Evolutionary conservation across 495 filamentous ascomycete genomes (phyloP), one percentile per base, ranked within the genome.

Genomic region (Trichoderma parareesei): DNA sequence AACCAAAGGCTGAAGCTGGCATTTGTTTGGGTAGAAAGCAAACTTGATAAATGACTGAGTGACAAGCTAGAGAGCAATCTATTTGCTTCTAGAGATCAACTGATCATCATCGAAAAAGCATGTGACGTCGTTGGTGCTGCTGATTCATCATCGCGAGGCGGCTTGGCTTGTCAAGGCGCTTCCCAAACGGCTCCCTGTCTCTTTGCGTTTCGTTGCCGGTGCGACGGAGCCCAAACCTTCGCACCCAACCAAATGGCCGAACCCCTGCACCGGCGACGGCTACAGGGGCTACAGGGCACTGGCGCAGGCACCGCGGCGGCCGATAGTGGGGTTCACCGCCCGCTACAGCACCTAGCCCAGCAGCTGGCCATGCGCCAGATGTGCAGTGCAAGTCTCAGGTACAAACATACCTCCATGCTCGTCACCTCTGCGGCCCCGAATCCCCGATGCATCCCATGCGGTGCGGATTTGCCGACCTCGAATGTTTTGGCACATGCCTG

Each of bases 261-360:
- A 27, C 43, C 43, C n/a, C 13, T 46, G n/a, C 14, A 46, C 14
- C 43, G n/a, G 43, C 43, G 43, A 16, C 43, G 16, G 43, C 43
- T 46, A 46, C 43, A 46, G 43, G 43, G 11, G n/a, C 16, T 49
- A 18, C 46, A 49, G 46, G 46, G 16, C 46, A n/a, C 46, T 46
- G 13, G 43, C 43, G 43, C 43, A 46, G 43, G 43, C 43, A 46
- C 46, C 46, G 16, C n/a, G 20, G 46, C 46, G 53, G 53, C 53
- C 33, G 27, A 57, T 37, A 33, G 53, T 57, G 53, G 53, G 33
- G 53, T 35, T 57, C 53, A 57, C 53, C 53, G 53, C 53, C 53
- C 11, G 33, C 53, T 37, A 33, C 20, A 33, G 53, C 53, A 57
- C 9, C 53, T 7, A 10, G 18, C 27, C 18, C n/a, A 9, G 18